A percentile compares a stretch with the other conserved stretches of the same genome.
These are phyloP conservation scores for Venturiaceae sp. DNA, from an alignment of 2,329 filamentous ascomycete genomes.

Conservation along the genomic window DNA sequence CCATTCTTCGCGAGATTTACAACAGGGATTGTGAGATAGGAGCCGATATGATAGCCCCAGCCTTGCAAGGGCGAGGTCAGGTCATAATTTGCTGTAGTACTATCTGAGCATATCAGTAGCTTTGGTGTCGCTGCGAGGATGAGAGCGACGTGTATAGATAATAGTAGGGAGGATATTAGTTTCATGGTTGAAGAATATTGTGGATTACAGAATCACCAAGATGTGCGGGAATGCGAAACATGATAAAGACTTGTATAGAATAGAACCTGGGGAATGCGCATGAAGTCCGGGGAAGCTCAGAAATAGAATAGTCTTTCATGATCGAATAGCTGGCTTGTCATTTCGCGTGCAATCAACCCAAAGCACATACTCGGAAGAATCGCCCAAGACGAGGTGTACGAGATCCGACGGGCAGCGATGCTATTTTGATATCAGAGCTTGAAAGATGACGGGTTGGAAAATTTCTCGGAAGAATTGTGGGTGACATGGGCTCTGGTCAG, in stretches of 20 bases:
- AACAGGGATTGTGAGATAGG: constrained; percentile 5
- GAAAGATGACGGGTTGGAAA: no score
- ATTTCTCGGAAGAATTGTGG: no score
- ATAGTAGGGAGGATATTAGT: neutral
- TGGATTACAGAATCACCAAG: no score
- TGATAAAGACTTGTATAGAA: neutral
- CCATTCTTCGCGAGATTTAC: constrained; percentile 12
- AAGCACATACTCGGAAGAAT: neutral
- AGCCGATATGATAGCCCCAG: constrained; percentile 1
- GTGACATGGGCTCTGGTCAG: no score
- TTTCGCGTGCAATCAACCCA: neutral
- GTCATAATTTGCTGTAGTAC: constrained; percentile 4
- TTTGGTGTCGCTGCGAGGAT: neutral
- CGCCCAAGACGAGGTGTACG: neutral
- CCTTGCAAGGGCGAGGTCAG: neutral
- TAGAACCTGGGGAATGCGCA: neutral
- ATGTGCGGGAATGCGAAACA: neutral
- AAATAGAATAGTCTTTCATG: neutral
- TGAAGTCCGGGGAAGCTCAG: neutral
- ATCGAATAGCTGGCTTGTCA: neutral
- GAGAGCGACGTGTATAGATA: neutral
- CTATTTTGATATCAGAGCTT: neutral
- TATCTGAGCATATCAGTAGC: constrained; percentile 3
- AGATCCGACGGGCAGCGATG: neutral
- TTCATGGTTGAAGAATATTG: neutral